These are phyloP conservation scores for Skeletonema grethae DNA, from an alignment of 108 stramenopile genomes.

Conservation along the genomic window DNA sequence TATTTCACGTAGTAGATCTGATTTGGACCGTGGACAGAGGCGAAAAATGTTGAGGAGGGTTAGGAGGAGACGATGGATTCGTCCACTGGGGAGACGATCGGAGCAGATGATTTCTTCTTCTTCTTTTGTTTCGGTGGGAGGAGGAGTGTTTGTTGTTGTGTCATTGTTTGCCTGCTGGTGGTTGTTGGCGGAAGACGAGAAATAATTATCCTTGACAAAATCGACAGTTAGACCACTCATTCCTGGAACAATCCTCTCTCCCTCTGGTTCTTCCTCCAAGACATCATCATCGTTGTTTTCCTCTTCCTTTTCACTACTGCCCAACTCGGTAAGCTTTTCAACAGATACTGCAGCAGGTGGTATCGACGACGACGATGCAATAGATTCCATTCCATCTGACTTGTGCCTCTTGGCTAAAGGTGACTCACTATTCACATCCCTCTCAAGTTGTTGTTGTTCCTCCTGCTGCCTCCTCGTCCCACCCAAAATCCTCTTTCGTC, in stretches of 20 bases:
- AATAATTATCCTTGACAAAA: constrained; percentile 30
- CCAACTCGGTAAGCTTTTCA: constrained; percentile 3
- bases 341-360: not conserved
- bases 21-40: constrained; percentile 39
- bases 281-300: not conserved
- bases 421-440: not conserved
- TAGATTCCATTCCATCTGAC: constrained; percentile 10
- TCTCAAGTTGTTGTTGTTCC: constrained; percentile 13
- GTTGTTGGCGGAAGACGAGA: not conserved
- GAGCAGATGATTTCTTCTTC: constrained; percentile 35
- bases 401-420: constrained; percentile 17
- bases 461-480: constrained; percentile 1
- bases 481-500: not conserved
- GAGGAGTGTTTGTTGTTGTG: not conserved
- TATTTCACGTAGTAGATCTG: constrained; percentile 43
- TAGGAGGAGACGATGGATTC: constrained; percentile 39
- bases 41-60: constrained; percentile 45
- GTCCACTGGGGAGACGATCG: constrained; percentile 36
- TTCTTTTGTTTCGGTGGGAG: too few relatives aligned
- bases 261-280: constrained; percentile 15
- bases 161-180: not conserved
- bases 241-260: constrained; percentile 34
- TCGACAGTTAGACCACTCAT: constrained; percentile 46
- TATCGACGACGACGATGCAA: not conserved
- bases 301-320: not conserved